Conservation (phyloP, 2,329 filamentous ascomycete genomes). For the Chaetomium olivaceum region DNA sequence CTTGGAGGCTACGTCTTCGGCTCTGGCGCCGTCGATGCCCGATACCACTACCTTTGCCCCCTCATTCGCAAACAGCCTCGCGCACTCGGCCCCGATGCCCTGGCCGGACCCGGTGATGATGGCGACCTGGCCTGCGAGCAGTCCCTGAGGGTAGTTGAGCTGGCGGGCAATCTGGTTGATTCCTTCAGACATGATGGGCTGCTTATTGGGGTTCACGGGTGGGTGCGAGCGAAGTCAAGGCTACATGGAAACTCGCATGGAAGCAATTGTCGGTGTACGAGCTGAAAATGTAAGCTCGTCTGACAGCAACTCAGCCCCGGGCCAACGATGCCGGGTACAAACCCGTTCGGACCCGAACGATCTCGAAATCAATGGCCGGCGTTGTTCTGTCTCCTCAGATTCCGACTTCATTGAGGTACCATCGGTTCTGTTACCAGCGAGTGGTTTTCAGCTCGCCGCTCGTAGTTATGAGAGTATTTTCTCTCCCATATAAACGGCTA, state of each 20-base stretch:
- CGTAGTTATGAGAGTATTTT: not conserved
- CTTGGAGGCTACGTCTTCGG: constrained; percentile 62
- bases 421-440: not conserved
- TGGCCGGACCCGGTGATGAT: constrained; percentile 87
- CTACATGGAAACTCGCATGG: not conserved
- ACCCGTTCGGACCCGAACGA: not conserved
- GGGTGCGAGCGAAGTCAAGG: not conserved
- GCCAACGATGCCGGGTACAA: constrained; percentile 18
- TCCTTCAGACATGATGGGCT: constrained; percentile 54
- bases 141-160: constrained; percentile 77
- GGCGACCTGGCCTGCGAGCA: constrained; percentile 77
- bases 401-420: not conserved
- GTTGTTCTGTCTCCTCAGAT: not conserved
- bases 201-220: not conserved
- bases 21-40: constrained; percentile 78
- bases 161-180: constrained; percentile 73
- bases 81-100: constrained; percentile 84
- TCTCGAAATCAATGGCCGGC: too few species aligned
- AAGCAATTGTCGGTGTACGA: not conserved
- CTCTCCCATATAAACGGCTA: not conserved
- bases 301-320: not conserved
- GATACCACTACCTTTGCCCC: constrained; percentile 81
- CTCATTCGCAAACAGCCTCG: constrained; percentile 81
- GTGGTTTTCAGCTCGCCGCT: not conserved
- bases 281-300: not conserved